These are phyloP conservation scores for Argentina anserina DNA, from an alignment of 306 rosid genomes.

Conservation along the genomic window DNA sequence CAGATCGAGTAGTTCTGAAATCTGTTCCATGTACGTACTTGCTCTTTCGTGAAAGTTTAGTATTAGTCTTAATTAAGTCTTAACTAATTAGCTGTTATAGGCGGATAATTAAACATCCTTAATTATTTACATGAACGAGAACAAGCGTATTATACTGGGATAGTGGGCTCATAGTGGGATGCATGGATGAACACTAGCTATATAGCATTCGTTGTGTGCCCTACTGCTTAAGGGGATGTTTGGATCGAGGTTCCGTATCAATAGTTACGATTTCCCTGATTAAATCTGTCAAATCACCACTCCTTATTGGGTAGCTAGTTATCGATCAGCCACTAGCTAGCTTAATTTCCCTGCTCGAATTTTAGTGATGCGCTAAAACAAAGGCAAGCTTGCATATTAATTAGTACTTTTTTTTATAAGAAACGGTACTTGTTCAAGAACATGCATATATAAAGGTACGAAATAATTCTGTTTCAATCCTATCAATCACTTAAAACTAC, in stretches of 20 bases:
- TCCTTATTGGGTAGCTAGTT: background rate
- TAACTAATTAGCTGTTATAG: background rate
- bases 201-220: background rate
- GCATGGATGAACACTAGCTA: no score
- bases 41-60: constrained; percentile 17
- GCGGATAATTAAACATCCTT: background rate
- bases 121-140: background rate
- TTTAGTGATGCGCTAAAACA: no score
- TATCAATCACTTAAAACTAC: background rate
- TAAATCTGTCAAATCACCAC: background rate
- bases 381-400: background rate
- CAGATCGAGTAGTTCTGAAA: background rate
- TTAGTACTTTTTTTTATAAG: background rate
- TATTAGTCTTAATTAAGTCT: background rate
- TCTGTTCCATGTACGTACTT: background rate
- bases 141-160: no score
- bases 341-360: no score
- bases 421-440: no score
- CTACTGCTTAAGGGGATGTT: background rate
- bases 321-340: background rate
- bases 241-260: background rate
- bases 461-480: no score
- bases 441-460: no score
- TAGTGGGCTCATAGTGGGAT: no score
- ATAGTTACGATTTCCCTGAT: background rate